phyloP scores from a whole-genome alignment of 805 yeast species.

The Wickerhamomyces hampshirensis region DNA sequence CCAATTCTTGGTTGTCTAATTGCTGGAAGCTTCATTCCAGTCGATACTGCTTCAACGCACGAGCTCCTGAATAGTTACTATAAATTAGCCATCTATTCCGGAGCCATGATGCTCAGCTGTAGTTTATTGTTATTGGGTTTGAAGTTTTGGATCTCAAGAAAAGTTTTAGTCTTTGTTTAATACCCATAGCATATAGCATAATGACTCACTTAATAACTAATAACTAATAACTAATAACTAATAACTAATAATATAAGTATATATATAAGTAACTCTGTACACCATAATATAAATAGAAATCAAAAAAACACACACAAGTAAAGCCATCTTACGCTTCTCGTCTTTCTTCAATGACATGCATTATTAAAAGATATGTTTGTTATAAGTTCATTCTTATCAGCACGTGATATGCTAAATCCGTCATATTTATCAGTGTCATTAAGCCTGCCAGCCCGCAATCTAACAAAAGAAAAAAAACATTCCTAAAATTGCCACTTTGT shows the following conservation, averaged over 20 bases:
- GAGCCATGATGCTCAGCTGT: constrained; percentile 13
- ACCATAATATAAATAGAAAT: no score
- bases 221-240: background rate
- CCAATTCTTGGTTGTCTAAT: constrained; percentile 21
- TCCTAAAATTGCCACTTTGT: background rate
- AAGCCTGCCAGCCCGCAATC: background rate
- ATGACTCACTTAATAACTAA: background rate
- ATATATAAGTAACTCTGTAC: no score
- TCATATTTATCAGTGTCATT: background rate
- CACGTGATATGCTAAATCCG: background rate
- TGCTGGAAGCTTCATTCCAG: constrained; percentile 22
- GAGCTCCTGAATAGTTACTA: constrained; percentile 12
- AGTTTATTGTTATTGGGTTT: constrained; percentile 7
- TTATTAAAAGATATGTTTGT: no score
- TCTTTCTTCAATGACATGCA: no score
- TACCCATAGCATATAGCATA: background rate
- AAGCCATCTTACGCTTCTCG: no score
- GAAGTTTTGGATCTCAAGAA: constrained; percentile 12
- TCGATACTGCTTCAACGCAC: constrained; percentile 2
- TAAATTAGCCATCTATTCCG: constrained; percentile 17
- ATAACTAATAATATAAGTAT: no score
- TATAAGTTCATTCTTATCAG: background rate
- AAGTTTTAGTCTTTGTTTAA: constrained; percentile 12
- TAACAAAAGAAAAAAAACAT: background rate
- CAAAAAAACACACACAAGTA: no score